Base-by-base conservation (phyloP, 768 basidiomycete species). In the Boletus barrowsii region DNA sequence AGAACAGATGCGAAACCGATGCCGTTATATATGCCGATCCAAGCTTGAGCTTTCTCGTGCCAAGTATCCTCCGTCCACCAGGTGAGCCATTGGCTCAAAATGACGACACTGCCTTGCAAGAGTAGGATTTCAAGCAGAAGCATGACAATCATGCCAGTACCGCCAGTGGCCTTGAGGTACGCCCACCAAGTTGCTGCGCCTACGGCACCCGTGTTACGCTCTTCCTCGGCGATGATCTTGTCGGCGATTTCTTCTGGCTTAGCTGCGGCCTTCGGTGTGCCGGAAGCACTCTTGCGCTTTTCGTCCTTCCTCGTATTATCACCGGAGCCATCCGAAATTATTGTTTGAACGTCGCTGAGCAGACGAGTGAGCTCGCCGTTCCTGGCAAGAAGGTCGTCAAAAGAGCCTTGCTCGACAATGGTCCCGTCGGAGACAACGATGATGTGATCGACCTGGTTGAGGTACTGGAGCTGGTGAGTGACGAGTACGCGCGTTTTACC, bases 401-500 rank as follows among this genome's bases (percentile, higher is more conserved):
- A 79, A 17, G 72, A 54, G 22, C 79, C 79, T 55, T 77, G 70
- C 58, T 81, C 80, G 39, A 73, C 74, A 11, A 81, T 68, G 35
- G 54, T 49, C 2, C 81, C 81, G 14, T 77, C 68, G 14, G 72
- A 69, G 11, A 81, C 62, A 47, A 82, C 79, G 26, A 82, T 67
- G 47, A 83, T 71, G 32, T 78, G 66, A 58, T 81, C 81, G 61
- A 68, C 66, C 44, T 68, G 63, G 44, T 53, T 67, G 51, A 68
- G 66, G 46, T 69, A 68, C 40, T 68, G 68, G 42, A 68, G 67
- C 33, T 64, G 67, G 50, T 69, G 68, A 40, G 67, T 69, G 17
- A 69, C 65, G 29, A 69, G 62, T 42, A 68, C 39, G 2, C 67
- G 67, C 4, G 68, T 68, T 49, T 64, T 68, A 1, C 57, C 67